These are phyloP conservation scores for Lotus japonicus DNA, from an alignment of 306 rosid genomes.

Conservation along the genomic window DNA sequence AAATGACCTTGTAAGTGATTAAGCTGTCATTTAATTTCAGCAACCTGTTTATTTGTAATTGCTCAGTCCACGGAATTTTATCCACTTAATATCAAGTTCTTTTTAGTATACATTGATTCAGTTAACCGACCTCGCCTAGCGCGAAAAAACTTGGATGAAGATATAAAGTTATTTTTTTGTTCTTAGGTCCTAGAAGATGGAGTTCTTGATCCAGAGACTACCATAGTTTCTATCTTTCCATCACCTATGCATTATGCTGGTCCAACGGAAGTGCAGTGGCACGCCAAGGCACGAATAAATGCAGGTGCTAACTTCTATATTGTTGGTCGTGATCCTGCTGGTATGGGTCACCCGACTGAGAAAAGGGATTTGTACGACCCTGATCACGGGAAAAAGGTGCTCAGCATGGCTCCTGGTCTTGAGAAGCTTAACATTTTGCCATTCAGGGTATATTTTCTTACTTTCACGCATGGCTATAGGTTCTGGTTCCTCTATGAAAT, in stretches of 20 bases:
- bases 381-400: slow-evolving; percentile 92
- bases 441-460: slow-evolving; percentile 51
- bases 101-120: background rate
- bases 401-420: slow-evolving; percentile 96
- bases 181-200: slow-evolving; percentile 90
- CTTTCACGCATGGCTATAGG: background rate
- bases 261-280: slow-evolving; percentile 99
- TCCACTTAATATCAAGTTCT: background rate
- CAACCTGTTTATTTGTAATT: background rate
- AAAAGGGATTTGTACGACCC: slow-evolving; percentile 90
- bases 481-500: background rate
- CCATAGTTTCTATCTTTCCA: slow-evolving; percentile 86
- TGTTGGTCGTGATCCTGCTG: slow-evolving; percentile 99
- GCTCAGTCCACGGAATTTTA: background rate
- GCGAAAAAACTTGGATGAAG: too few species aligned
- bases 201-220: slow-evolving; percentile 90
- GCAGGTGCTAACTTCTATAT: slow-evolving; percentile 98
- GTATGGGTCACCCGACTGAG: slow-evolving; percentile 96
- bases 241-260: slow-evolving; percentile 99
- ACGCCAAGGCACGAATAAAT: slow-evolving; percentile 90
- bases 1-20: slow-evolving; percentile 4
- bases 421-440: slow-evolving; percentile 95
- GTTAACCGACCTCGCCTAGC: too few species aligned
- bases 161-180: slow-evolving; percentile 1
- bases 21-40: background rate